Percentiles rank a stretch among this genome's conserved stretches.
Conservation (phyloP, 2,329 filamentous ascomycete genomes). For the Fusarium sp. region DNA sequence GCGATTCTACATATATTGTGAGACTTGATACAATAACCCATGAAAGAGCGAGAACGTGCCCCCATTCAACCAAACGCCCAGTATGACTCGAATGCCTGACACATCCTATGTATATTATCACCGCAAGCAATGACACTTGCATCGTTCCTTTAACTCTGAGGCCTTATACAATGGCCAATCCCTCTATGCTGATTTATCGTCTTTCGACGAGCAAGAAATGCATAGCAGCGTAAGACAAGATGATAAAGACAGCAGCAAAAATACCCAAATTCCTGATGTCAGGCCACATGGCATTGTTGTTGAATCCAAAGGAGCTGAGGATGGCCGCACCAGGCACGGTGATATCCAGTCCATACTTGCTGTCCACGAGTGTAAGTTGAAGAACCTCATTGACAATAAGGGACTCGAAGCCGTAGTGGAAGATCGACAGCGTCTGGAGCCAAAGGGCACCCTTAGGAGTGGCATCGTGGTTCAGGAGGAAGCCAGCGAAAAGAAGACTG, state of each 20-base stretch:
- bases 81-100: conserved; percentile 2
- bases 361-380: conserved; percentile 86
- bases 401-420: conserved; percentile 97
- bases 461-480: conserved; percentile 92
- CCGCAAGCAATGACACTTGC: neutral
- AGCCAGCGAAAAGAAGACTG: conserved; percentile 90
- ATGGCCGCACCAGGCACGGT: conserved; percentile 95
- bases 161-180: neutral
- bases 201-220: conserved; percentile 93
- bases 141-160: conserved; percentile 1
- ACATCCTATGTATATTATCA: conserved; percentile 5
- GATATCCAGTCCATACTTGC: conserved; percentile 96
- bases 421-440: conserved; percentile 94
- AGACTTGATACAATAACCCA: conserved; percentile 2
- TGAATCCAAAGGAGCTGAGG: conserved; percentile 92
- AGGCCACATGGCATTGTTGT: conserved; percentile 84
- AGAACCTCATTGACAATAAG: conserved; percentile 97
- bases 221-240: conserved; percentile 92
- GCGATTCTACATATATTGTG: conserved; percentile 1
- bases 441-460: conserved; percentile 87
- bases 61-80: conserved; percentile 28
- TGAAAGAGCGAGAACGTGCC: neutral
- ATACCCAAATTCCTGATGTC: conserved; percentile 84
- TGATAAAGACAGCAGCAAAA: conserved; percentile 83
- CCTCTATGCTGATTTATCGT: conserved; percentile 49